Evolutionary conservation across 352 stramenopile genomes (phyloP).

Genomic region (Albugo candida): DNA sequence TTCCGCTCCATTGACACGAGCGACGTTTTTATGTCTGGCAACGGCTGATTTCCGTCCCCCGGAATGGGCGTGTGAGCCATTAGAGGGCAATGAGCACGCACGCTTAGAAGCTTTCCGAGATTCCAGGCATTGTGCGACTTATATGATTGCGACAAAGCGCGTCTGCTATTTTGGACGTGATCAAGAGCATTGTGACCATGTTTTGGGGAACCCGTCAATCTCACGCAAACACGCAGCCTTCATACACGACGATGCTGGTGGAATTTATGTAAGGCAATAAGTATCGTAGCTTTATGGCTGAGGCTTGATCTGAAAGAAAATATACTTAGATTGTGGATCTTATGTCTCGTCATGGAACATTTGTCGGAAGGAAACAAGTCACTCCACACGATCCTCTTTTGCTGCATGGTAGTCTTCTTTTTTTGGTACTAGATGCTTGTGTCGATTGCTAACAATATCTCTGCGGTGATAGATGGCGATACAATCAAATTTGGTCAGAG

Average conservation of each 20-base stretch:
- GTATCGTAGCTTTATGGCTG: neutral
- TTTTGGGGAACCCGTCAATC: conserved; percentile 72
- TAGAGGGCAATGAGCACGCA: conserved; percentile 45
- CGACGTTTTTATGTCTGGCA: conserved; percentile 55
- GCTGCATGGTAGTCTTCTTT: conserved; percentile 25
- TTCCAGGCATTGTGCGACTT: conserved; percentile 57
- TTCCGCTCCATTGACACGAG: conserved; percentile 10
- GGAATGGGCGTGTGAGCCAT: conserved; percentile 46
- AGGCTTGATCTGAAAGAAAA: neutral
- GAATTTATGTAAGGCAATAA: conserved; percentile 48
- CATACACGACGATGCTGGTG: conserved; percentile 60
- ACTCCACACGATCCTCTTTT: conserved; percentile 67
- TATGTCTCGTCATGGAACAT: conserved; percentile 78
- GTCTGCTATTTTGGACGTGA: conserved; percentile 74
- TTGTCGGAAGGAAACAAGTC: conserved; percentile 66
- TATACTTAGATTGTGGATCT: conserved; percentile 55
- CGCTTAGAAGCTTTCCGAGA: conserved; percentile 58
- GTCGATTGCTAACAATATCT: neutral
- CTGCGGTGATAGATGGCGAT: conserved; percentile 36
- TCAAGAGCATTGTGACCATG: conserved; percentile 69
- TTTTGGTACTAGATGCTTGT: neutral
- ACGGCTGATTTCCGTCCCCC: conserved; percentile 61
- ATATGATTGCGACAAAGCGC: conserved; percentile 67
- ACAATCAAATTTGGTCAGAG: conserved; percentile 77
- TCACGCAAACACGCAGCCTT: conserved; percentile 74